These are phyloP conservation scores for Leptoxyphium fumago DNA, from an alignment of 2,329 filamentous ascomycete species.

Conservation along the genomic window DNA sequence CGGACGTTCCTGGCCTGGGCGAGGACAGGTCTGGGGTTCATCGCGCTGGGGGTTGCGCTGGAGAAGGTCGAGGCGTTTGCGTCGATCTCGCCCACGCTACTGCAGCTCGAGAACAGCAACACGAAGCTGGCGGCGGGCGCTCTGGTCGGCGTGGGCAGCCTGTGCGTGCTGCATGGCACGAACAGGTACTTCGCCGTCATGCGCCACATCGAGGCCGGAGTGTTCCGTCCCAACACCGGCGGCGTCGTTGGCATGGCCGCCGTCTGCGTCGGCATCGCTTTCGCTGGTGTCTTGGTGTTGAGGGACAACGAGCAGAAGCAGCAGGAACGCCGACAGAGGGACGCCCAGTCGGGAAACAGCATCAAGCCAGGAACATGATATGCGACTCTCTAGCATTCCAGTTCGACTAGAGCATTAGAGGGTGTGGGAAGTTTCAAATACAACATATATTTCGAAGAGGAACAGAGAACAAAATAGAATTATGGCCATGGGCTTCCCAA, in stretches of 20 bases:
- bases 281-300: conserved; percentile 16
- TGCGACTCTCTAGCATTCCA: too few species aligned
- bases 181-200: conserved; percentile 33
- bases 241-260: conserved; percentile 15
- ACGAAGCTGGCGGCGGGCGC: conserved; percentile 18
- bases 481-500: too few species aligned
- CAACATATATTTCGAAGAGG: too few species aligned
- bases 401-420: too few species aligned
- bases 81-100: conserved; percentile 13
- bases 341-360: background rate
- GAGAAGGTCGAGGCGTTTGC: conserved; percentile 29
- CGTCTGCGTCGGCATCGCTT: conserved; percentile 17
- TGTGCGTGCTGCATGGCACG: conserved; percentile 34
- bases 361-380: background rate
- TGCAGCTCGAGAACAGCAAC: conserved; percentile 19
- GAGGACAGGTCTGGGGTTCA: conserved; percentile 36
- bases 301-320: conserved; percentile 12
- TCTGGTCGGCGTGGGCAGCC: conserved; percentile 31
- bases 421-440: too few species aligned
- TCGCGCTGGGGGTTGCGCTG: conserved; percentile 38
- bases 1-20: conserved; percentile 40
- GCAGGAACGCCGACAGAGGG: background rate
- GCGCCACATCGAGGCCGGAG: conserved; percentile 27
- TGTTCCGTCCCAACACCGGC: conserved; percentile 25
- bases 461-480: too few species aligned